Conservation (phyloP, 768 basidiomycete genomes). For the Amanita muscaria region DNA sequence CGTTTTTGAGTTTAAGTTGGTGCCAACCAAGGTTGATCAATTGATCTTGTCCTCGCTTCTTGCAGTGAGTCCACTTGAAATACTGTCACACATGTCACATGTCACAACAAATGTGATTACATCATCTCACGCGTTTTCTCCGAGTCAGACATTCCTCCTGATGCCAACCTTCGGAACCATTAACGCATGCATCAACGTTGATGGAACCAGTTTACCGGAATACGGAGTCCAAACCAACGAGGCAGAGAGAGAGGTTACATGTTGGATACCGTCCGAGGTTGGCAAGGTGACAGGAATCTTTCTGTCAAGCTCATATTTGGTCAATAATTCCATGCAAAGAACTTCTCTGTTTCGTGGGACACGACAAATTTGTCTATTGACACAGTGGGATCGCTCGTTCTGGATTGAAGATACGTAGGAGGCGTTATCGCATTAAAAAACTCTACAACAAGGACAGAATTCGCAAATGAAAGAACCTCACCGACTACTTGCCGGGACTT, state of each 20-base stretch:
- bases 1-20: no score
- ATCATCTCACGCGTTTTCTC: no score
- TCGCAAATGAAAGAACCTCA: background rate
- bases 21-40: no score
- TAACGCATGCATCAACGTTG: background rate
- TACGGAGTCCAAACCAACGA: constrained; percentile 4
- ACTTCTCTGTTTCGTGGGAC: constrained; percentile 4
- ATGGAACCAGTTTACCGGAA: background rate
- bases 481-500: background rate
- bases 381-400: background rate
- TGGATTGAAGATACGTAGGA: background rate
- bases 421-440: background rate
- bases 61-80: no score
- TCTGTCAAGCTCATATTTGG: background rate
- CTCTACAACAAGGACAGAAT: background rate
- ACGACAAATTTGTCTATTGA: background rate
- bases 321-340: background rate
- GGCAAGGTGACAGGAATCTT: constrained; percentile 9
- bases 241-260: constrained; percentile 7
- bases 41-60: no score
- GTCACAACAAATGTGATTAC: no score
- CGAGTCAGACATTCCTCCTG: background rate
- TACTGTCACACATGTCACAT: no score
- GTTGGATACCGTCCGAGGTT: constrained; percentile 13
- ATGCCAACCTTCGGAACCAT: constrained; percentile 4